Conservation (phyloP, 2,329 filamentous ascomycete genomes). For the Alternaria sp. region DNA sequence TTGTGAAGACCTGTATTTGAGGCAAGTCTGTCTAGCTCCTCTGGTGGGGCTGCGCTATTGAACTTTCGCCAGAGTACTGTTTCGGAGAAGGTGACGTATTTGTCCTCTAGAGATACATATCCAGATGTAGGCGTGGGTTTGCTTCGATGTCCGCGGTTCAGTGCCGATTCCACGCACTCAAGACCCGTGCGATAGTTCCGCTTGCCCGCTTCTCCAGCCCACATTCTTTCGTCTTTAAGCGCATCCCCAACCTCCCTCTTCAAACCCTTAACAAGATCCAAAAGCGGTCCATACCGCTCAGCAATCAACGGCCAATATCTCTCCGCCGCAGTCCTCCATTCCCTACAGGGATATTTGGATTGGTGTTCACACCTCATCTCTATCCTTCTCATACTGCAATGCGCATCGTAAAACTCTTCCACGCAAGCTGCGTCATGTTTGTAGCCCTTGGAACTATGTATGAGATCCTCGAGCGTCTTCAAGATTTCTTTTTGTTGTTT, state of each 20-base stretch:
- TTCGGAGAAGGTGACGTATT: not conserved
- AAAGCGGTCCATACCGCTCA: not conserved
- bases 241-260: not conserved
- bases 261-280: not conserved
- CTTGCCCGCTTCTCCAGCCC: not conserved
- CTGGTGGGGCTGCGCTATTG: not conserved
- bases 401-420: not conserved
- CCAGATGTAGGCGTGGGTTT: not conserved
- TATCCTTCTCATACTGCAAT: not conserved
- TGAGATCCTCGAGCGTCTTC: not conserved
- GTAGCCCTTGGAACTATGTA: not conserved
- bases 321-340: not conserved
- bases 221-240: not conserved
- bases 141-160: not conserved
- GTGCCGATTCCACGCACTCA: not conserved
- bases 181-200: too few relatives aligned
- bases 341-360: not conserved
- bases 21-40: not conserved
- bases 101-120: rapidly evolving
- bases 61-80: not conserved
- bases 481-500: not conserved
- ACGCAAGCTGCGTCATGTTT: not conserved
- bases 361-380: not conserved
- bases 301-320: not conserved
- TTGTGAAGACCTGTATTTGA: not conserved